A percentile compares a stretch with the other conserved stretches of the same genome.
These are phyloP conservation scores for Fraxinus albicans DNA, from an alignment of 305 asterid genomes.

Conservation along the genomic window DNA sequence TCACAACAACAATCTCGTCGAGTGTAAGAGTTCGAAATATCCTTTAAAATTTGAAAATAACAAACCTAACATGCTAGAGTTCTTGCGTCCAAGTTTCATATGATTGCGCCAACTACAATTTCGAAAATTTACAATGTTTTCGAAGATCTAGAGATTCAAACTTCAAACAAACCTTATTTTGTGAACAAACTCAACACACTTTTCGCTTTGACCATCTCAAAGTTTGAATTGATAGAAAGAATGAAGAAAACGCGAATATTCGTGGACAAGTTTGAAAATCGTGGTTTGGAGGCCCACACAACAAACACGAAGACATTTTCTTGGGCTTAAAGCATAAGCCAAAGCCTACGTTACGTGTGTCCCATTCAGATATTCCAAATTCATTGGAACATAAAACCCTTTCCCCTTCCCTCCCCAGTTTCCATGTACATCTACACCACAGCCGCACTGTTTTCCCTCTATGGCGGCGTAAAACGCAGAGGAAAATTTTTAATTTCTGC, in stretches of 20 bases:
- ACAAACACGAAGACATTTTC: not conserved
- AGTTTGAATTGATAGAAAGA: not conserved
- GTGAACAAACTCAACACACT: not conserved
- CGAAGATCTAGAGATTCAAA: not conserved
- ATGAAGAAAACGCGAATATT: not conserved
- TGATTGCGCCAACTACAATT: not conserved
- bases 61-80: not conserved
- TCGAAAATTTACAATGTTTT: too few relatives aligned
- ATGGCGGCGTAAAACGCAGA: not conserved
- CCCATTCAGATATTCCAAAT: not conserved
- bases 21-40: too few relatives aligned
- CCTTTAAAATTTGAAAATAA: too few relatives aligned
- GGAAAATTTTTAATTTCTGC: not conserved
- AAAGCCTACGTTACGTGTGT: not conserved
- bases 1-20: too few relatives aligned
- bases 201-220: not conserved
- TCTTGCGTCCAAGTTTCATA: not conserved
- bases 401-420: not conserved
- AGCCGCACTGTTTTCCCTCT: not conserved
- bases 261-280: not conserved
- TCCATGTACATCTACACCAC: not conserved
- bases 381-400: not conserved
- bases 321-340: slow-evolving; percentile 1
- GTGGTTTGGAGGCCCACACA: not conserved
- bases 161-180: not conserved